phyloP scores from a whole-genome alignment of 805 yeast genomes.

The Kazachstania africana region DNA sequence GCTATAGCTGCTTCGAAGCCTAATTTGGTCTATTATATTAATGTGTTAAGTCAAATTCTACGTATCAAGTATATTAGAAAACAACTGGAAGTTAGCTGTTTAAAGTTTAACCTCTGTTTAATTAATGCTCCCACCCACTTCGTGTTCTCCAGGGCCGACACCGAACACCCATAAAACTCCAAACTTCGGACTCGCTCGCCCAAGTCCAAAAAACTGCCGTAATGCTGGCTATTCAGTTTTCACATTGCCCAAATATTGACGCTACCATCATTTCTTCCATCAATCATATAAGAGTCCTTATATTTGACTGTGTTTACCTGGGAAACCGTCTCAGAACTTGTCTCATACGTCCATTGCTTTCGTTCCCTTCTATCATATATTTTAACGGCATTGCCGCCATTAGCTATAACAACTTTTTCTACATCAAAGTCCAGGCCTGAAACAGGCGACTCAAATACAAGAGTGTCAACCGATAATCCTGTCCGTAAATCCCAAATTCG shows the following conservation, averaged over 20 bases:
- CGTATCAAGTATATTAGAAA: too few species aligned
- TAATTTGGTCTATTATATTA: too few species aligned
- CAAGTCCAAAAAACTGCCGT: too few species aligned
- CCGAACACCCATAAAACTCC: too few species aligned
- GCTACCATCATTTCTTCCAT: slow-evolving; percentile 48
- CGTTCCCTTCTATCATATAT: slow-evolving; percentile 45
- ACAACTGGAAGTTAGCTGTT: too few species aligned
- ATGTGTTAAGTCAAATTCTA: too few species aligned
- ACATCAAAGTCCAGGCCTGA: slow-evolving; percentile 47
- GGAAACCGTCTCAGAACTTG: slow-evolving; percentile 36
- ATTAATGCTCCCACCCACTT: too few species aligned
- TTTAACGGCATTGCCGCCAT: slow-evolving; percentile 34
- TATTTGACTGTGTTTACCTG: slow-evolving; percentile 54
- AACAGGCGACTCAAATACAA: slow-evolving; percentile 47
- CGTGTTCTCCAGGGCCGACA: too few species aligned
- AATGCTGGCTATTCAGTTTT: too few species aligned
- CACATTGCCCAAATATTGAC: slow-evolving; percentile 54
- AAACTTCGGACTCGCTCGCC: too few species aligned
- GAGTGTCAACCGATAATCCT: slow-evolving; percentile 48
- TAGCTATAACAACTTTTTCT: slow-evolving; percentile 42
- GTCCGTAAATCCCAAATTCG: slow-evolving; percentile 65
- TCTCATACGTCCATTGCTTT: slow-evolving; percentile 42
- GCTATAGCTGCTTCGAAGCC: too few species aligned
- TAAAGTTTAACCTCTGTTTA: too few species aligned
- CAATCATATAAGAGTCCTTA: slow-evolving; percentile 53